Conservation (phyloP, 208 protist species). For the Trypanosomatidae sp. region DNA sequence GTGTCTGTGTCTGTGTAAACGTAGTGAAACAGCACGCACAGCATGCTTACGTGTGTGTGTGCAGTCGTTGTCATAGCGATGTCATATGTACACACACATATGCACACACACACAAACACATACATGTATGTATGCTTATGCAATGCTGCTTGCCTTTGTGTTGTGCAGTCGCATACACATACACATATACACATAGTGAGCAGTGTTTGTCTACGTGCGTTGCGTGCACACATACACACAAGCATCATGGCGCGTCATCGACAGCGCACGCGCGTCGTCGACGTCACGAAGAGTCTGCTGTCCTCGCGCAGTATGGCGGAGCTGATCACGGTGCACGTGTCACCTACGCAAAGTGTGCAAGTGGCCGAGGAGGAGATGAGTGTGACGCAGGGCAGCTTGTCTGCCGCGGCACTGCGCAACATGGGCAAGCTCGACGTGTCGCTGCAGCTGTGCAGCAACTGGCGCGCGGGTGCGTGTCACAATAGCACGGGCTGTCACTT, state of each 20-base stretch:
- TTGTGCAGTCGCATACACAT: too few relatives aligned
- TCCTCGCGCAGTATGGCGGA: slow-evolving; percentile 30
- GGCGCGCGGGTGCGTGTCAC: slow-evolving; percentile 53
- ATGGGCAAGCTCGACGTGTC: slow-evolving; percentile 46
- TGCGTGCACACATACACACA: not conserved
- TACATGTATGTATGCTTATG: too few relatives aligned
- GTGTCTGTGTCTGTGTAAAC: too few relatives aligned
- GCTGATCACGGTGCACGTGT: slow-evolving; percentile 46
- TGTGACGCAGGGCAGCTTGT: slow-evolving; percentile 63
- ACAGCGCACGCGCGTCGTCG: slow-evolving; percentile 41
- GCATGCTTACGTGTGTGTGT: too few relatives aligned
- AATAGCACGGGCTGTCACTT: slow-evolving; percentile 61
- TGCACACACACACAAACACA: too few relatives aligned
- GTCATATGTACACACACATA: too few relatives aligned
- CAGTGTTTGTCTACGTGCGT: not conserved
- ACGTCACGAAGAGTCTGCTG: slow-evolving; percentile 67
- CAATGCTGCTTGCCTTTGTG: too few relatives aligned
- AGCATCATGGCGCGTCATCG: slow-evolving; percentile 11
- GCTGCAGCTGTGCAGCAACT: slow-evolving; percentile 66
- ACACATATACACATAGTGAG: not conserved
- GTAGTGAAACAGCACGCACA: too few relatives aligned
- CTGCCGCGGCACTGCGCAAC: slow-evolving; percentile 42
- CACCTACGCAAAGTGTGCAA: slow-evolving; percentile 14
- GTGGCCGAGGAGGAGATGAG: slow-evolving; percentile 62
- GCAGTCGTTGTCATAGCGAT: too few relatives aligned